Evolutionary conservation across 495 filamentous ascomycete species (phyloP), one percentile per base, ranked within the genome.

Genomic region (Usnea hakonensis): DNA sequence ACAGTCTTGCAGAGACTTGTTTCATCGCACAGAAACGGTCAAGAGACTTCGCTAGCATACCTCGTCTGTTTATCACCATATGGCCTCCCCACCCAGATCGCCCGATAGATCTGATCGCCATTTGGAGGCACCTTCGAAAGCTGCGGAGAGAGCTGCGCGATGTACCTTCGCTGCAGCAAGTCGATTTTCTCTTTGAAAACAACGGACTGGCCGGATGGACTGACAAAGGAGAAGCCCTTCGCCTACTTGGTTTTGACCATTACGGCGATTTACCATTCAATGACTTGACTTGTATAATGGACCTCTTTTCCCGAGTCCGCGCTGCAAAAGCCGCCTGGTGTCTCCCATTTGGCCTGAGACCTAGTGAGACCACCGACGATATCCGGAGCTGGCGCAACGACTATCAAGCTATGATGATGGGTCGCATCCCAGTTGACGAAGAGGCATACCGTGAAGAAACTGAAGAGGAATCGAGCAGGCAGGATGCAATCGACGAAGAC

Each of bases 21-120:
- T 62, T 57, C 13, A 57, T 62, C 23, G 53, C 53, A 38, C 28
- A 48, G 30, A 19, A 57, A 38, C 11, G 30, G 1, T 43, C 41
- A 2, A 62, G 32, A 5, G 53, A 57, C 30, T 23, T 36, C 30
- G 40, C 37, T 32, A 44, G 26, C n/a, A 35, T 36, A 46, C 40
- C 7, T 57, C 21, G 6, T 46, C 60, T 62, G 19, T 0, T n/a
- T 3, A 30, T 62, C 23, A 23, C 36, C 9, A 44, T 62, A 16
- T 62, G 60, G 52, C 30, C 60, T 9, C 60, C 60, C 5, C 30
- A 57, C 32, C 60, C 38, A 8, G 60, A 62, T 40, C 53, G 40
- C 14, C 60, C 53, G 21, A 33, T 35, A 14, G 53, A 57, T 33
- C 23, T 28, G 17, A 36, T 23, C 7, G 19, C 38, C 19, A 57